A percentile compares a stretch with the other conserved stretches of the same genome.
Evolutionary conservation across 164 flowering plant genomes (phyloP).

Genomic region (Brasenia schreberi): DNA sequence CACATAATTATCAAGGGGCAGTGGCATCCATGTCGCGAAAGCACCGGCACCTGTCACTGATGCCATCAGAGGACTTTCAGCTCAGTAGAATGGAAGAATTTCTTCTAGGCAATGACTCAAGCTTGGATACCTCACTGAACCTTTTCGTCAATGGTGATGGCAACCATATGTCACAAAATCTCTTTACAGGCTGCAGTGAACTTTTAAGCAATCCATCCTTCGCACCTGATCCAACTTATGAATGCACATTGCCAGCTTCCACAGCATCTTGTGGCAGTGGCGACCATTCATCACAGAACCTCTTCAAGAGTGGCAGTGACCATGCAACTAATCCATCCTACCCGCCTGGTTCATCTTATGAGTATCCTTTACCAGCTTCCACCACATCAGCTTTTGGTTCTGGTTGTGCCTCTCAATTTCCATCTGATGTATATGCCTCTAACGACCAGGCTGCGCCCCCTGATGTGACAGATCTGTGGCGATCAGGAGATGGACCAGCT

Average conservation of each 20-base stretch:
- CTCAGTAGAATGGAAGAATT: slow-evolving; percentile 10
- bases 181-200: too few relatives aligned
- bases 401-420: slow-evolving; percentile 1
- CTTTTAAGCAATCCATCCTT: too few relatives aligned
- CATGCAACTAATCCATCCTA: not conserved
- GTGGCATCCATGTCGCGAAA: slow-evolving; percentile 5
- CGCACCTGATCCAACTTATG: too few relatives aligned
- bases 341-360: not conserved
- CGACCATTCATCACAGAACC: too few relatives aligned
- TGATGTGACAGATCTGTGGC: too few relatives aligned
- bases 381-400: slow-evolving; percentile 6
- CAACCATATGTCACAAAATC: too few relatives aligned
- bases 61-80: slow-evolving; percentile 3
- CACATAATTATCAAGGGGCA: slow-evolving; percentile 6
- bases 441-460: not conserved
- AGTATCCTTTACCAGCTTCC: not conserved
- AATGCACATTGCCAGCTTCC: too few relatives aligned
- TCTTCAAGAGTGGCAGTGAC: slow-evolving; percentile 3
- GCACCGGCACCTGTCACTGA: slow-evolving; percentile 3
- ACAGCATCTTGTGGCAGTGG: too few relatives aligned
- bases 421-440: not conserved
- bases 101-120: slow-evolving; percentile 4
- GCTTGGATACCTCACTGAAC: slow-evolving; percentile 4
- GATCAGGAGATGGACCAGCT: not conserved
- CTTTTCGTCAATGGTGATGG: slow-evolving; percentile 2